These are phyloP conservation scores for Allodekkera sacchari DNA, from an alignment of 805 yeast genomes.

Conservation along the genomic window DNA sequence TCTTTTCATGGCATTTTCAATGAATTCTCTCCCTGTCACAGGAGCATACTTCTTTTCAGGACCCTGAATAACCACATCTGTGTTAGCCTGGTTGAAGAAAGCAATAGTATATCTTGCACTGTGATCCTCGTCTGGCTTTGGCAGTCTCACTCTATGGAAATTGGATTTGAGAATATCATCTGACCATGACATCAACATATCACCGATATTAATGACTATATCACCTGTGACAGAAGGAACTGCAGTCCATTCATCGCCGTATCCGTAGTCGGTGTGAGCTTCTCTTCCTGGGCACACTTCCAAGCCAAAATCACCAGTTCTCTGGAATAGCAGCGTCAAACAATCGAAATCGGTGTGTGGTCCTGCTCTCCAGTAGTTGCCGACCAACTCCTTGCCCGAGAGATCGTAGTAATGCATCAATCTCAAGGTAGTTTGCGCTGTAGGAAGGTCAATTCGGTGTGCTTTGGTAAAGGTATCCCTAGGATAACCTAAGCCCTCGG, in stretches of 20 bases:
- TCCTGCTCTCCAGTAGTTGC: slow-evolving; percentile 28
- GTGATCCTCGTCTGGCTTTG: slow-evolving; percentile 21
- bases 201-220: slow-evolving; percentile 29
- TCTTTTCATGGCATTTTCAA: slow-evolving; percentile 29
- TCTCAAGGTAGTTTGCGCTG: slow-evolving; percentile 28
- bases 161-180: slow-evolving; percentile 27
- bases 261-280: slow-evolving; percentile 26
- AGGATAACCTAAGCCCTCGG: slow-evolving; percentile 24
- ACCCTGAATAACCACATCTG: slow-evolving; percentile 24
- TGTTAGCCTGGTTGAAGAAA: slow-evolving; percentile 29
- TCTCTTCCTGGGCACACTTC: slow-evolving; percentile 31
- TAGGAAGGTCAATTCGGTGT: slow-evolving; percentile 18
- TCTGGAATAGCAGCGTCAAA: slow-evolving; percentile 26
- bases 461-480: slow-evolving; percentile 20
- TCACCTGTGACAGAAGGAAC: slow-evolving; percentile 27
- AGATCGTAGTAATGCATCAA: slow-evolving; percentile 25
- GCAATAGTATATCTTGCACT: slow-evolving; percentile 25
- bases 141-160: slow-evolving; percentile 28
- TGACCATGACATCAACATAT: slow-evolving; percentile 32
- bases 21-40: slow-evolving; percentile 24
- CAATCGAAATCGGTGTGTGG: slow-evolving; percentile 31
- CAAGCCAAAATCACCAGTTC: slow-evolving; percentile 28
- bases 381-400: slow-evolving; percentile 16
- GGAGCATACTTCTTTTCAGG: slow-evolving; percentile 20
- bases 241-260: slow-evolving; percentile 27